Base-by-base conservation (phyloP, 768 basidiomycete species). In the Flagelloscypha sp. region DNA sequence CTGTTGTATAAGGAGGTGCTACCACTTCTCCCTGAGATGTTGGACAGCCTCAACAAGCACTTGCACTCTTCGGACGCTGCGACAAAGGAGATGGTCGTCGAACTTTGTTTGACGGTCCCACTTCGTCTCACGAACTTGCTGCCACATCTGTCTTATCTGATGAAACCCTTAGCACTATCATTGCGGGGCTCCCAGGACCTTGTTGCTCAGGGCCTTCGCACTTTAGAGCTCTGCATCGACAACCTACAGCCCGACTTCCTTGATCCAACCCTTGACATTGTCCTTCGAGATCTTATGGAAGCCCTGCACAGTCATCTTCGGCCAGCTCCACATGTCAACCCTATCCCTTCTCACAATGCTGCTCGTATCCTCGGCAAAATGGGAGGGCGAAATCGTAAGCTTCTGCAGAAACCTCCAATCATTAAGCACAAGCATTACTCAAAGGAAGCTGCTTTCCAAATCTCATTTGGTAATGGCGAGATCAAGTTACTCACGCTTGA, bases 201-300 rank as follows among this genome's bases (percentile, higher is more conserved):
- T 30, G 84, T 97, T 36, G 82, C 89, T 16, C 95, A 99, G 63
- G 95, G 95, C 29, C 65, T 99, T 17, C 76, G 95, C 5, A 99
- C 95, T 0, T 74, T 99, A 40, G 95, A 99, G 57, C 70, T 99
- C n/a, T 98, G 94, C 61, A 94, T 98, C 50, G 95, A 99, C 63
- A 99, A 98, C 53, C 72, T 99, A 18, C 95, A 90, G 0, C 89
- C 90, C 2, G 95, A 98, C 58, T 98, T 98, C 65, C 72, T 99
- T 19, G 94, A 98, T 49, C 95, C 95, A 3, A 93, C 90, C 2
- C 75, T 98, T 44, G 87, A 79, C 43, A 88, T 86, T 1, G 92
- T 98, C 28, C 69, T 95, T 27, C 72, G 90, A 30, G 90, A 98
- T 43, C 65, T 99, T 38, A 98, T 92, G 87, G 84, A 85, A 43